Base-by-base conservation (phyloP, 805 yeast genomes). In the Candida ficus region DNA sequence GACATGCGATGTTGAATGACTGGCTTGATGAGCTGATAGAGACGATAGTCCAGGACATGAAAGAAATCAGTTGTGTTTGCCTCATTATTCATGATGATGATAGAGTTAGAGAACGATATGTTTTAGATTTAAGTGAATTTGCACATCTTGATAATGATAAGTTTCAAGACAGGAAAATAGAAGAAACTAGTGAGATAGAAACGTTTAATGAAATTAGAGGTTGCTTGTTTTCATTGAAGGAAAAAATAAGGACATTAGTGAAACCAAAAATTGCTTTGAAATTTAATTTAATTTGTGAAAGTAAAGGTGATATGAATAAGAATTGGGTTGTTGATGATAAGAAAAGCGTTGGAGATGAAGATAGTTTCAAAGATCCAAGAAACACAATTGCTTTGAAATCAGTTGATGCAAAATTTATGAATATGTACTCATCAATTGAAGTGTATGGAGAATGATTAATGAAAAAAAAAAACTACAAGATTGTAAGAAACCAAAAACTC, bases 1-100 rank as follows among this genome's bases (percentile, higher is more conserved):
- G 80, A 44, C 76, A 75, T 47, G 77, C 77, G 0, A 63, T 50
- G 2, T 64, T 48, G 3, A 39, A 45, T 23, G 37, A 37, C 6
- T 47, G 52, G 53, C 32, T 45, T 4, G 37, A 40, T 9, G 40
- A 33, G 6, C 18, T 41, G 6, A 25, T 41, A 3, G 38, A 14
- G 3, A 35, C 48, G 3, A 37, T 54, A 12, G 32, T 37, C 0
- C 12, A 25, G 5, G 26, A 35, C 16, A 4, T 33, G 14, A 12
- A 28, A 5, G 17, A 20, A 3, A 66, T 12, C 46, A 27, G 34
- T 8, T 28, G 37, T 22, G 53, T 68, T 1, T 57, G 57, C 20
- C 58, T 60, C 26, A 45, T 73, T 13, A 5, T 49, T 61, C 5
- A 48, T 76, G n/a, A 55, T 69, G 33, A 16, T n/a, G 29, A 7